Conservation (phyloP, 1,139 yeast species). For the Candida tetrigidarum region DNA sequence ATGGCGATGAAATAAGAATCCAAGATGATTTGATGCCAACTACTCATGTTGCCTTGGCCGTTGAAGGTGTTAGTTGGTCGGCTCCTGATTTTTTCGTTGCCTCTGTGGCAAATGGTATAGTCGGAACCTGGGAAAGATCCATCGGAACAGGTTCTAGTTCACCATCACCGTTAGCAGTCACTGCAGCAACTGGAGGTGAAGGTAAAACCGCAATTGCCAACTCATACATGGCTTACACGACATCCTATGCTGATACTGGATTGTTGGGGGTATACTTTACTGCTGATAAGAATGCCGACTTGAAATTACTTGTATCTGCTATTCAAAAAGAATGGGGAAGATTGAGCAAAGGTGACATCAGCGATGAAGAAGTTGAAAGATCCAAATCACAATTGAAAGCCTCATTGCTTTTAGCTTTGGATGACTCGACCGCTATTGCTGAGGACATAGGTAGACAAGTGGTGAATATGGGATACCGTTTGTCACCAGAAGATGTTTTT, state of each 20-base stretch:
- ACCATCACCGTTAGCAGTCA: slow-evolving; percentile 78
- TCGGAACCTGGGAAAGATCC: slow-evolving; percentile 98
- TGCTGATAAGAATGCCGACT: slow-evolving; percentile 72
- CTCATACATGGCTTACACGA: slow-evolving; percentile 94
- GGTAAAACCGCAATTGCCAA: slow-evolving; percentile 70
- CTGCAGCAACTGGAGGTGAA: slow-evolving; percentile 68
- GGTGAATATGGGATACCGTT: slow-evolving; percentile 90
- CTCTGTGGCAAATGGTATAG: slow-evolving; percentile 92
- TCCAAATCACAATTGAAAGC: slow-evolving; percentile 97
- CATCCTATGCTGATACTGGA: slow-evolving; percentile 97
- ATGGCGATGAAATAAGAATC: slow-evolving; percentile 85
- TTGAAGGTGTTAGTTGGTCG: slow-evolving; percentile 99
- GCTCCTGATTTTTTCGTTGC: slow-evolving; percentile 96
- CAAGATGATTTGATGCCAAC: slow-evolving; percentile 84
- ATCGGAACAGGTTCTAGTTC: slow-evolving; percentile 75
- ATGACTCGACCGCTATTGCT: slow-evolving; percentile 95
- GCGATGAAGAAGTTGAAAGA: slow-evolving; percentile 88
- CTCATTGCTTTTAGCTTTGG: slow-evolving; percentile 82
- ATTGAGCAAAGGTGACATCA: slow-evolving; percentile 71
- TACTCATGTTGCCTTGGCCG: slow-evolving; percentile 90
- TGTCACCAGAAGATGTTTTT: slow-evolving; percentile 92
- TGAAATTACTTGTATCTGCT: slow-evolving; percentile 70
- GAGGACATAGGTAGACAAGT: slow-evolving; percentile 98
- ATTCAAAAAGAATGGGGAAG: slow-evolving; percentile 89
- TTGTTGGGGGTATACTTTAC: slow-evolving; percentile 96